Percentiles rank a stretch among this genome's conserved stretches.
Conservation (phyloP, 768 basidiomycete species). For the Kwoniella pini region DNA sequence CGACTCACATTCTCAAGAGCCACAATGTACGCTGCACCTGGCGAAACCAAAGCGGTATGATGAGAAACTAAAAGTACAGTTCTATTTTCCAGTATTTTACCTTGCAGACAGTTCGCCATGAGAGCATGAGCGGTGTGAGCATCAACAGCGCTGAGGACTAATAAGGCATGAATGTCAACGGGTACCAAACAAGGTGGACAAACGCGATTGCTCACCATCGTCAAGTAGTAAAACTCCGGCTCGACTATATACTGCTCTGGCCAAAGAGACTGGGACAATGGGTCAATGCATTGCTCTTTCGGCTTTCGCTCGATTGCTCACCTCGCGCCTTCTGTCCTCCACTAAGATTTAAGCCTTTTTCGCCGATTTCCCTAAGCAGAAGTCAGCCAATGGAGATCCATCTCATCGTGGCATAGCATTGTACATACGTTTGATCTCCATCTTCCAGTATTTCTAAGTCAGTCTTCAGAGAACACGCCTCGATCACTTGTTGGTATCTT, state of each 20-base stretch:
- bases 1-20: constrained; percentile 46
- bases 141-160: constrained; percentile 64
- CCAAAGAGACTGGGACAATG: constrained; percentile 32
- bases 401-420: constrained; percentile 57
- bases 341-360: constrained; percentile 55
- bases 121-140: constrained; percentile 82
- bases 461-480: constrained; percentile 71
- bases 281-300: not conserved
- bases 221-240: constrained; percentile 80
- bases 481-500: constrained; percentile 74
- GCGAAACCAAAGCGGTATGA: constrained; percentile 82
- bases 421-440: constrained; percentile 71
- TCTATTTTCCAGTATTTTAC: constrained; percentile 72
- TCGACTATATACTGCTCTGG: constrained; percentile 82
- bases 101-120: constrained; percentile 73
- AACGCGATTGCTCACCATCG: constrained; percentile 64
- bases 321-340: constrained; percentile 62
- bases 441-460: constrained; percentile 68
- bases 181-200: not conserved
- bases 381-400: not conserved
- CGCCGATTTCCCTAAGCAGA: constrained; percentile 57
- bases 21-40: constrained; percentile 78
- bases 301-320: constrained; percentile 10
- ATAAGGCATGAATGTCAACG: constrained; percentile 16
- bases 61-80: constrained; percentile 91